phyloP scores from a whole-genome alignment of 2,329 filamentous ascomycete genomes.

The Ambrosiella xylebori region DNA sequence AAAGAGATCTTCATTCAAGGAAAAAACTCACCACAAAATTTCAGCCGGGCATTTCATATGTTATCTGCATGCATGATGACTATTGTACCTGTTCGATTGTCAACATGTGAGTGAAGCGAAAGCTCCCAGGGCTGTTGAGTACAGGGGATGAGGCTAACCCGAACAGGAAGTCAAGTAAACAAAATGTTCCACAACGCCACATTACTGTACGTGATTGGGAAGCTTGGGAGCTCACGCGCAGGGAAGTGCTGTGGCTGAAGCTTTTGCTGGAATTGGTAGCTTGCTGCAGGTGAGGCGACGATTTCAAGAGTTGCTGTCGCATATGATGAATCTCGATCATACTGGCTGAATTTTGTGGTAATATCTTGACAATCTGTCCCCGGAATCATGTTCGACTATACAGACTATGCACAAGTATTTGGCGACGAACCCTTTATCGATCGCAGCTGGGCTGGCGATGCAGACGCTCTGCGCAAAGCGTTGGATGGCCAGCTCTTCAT shows the following conservation, averaged over 20 bases:
- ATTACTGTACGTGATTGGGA: background rate
- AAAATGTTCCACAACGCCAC: constrained; percentile 11
- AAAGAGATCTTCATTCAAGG: background rate
- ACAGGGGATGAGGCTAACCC: constrained; percentile 5
- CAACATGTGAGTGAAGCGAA: background rate
- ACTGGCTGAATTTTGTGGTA: background rate
- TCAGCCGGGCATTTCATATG: background rate
- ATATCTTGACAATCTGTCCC: background rate
- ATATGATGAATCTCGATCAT: background rate
- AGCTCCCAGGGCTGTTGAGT: constrained; percentile 1
- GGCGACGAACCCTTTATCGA: constrained; percentile 39
- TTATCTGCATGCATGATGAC: background rate
- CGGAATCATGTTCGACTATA: constrained; percentile 41
- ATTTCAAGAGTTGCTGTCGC: background rate
- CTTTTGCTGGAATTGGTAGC: background rate
- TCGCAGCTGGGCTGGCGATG: constrained; percentile 41
- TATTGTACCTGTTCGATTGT: background rate
- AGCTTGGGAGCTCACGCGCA: background rate
- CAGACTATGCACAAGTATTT: constrained; percentile 53
- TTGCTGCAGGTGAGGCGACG: background rate
- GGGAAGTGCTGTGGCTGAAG: constrained; percentile 7
- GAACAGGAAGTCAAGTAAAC: constrained; percentile 10
- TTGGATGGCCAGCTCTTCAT: constrained; percentile 60
- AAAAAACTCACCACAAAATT: background rate
- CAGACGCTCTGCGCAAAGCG: constrained; percentile 47